These are phyloP conservation scores for Lichtheimia corymbifera DNA, from an alignment of 371 early-diverging fungal genomes.

Conservation along the genomic window DNA sequence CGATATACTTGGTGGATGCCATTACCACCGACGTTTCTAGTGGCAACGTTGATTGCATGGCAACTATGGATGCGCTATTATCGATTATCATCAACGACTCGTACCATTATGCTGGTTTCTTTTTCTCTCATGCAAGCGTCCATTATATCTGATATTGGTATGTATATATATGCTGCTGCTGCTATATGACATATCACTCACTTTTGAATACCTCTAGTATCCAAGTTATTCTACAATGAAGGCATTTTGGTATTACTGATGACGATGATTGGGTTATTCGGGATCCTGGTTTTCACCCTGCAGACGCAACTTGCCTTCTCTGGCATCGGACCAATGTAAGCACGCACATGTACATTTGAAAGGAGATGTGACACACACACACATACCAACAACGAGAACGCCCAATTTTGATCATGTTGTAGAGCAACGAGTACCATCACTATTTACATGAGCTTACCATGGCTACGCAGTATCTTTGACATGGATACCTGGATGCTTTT, in stretches of 20 bases:
- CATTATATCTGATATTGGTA: constrained; percentile 35
- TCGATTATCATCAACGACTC: constrained; percentile 22
- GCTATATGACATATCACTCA: not conserved
- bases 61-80: constrained; percentile 45
- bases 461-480: constrained; percentile 20
- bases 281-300: constrained; percentile 27
- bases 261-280: constrained; percentile 24
- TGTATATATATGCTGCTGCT: not conserved
- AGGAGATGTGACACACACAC: too few relatives aligned
- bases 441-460: constrained; percentile 29
- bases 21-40: constrained; percentile 26
- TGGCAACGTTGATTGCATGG: constrained; percentile 28
- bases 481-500: constrained; percentile 30
- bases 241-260: constrained; percentile 34
- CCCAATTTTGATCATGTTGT: not conserved
- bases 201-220: constrained; percentile 14
- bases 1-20: constrained; percentile 40
- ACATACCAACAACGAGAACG: not conserved
- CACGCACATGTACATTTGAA: not conserved
- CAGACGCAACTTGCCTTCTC: constrained; percentile 30
- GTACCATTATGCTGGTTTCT: constrained; percentile 19
- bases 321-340: constrained; percentile 38
- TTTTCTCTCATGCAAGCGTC: constrained; percentile 30
- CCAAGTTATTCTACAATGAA: constrained; percentile 24
- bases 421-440: constrained; percentile 24